A percentile compares a stretch with the other conserved stretches of the same genome.
Evolutionary conservation across 1,284 basidiomycete genomes (phyloP).

Genomic region (Gomphus sp.): DNA sequence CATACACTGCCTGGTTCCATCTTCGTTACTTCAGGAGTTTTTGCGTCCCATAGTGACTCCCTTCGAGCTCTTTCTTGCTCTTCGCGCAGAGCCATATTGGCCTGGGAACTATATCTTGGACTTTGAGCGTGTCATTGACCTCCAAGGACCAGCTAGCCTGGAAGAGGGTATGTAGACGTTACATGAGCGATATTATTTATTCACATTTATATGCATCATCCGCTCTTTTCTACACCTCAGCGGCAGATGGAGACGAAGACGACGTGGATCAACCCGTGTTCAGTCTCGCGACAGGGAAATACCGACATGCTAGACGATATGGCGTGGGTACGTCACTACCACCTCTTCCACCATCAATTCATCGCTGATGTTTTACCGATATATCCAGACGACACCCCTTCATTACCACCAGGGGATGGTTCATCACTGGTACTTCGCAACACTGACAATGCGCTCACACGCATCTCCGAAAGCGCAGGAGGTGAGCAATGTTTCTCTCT

Average conservation of each 20-base stretch:
- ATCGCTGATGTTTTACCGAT: neutral
- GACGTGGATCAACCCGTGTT: slow-evolving; percentile 70
- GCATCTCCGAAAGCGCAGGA: slow-evolving; percentile 59
- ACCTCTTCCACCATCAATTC: neutral
- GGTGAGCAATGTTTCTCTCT: too few relatives aligned
- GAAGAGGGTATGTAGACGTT: neutral
- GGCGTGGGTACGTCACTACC: slow-evolving; percentile 20
- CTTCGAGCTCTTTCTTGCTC: slow-evolving; percentile 82
- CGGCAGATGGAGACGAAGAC: slow-evolving; percentile 21
- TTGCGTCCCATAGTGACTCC: slow-evolving; percentile 89
- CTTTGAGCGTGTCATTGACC: slow-evolving; percentile 61
- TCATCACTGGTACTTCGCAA: slow-evolving; percentile 28
- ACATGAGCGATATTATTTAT: neutral
- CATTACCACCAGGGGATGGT: slow-evolving; percentile 2
- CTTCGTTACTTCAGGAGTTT: slow-evolving; percentile 79
- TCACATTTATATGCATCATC: neutral
- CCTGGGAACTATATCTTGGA: slow-evolving; percentile 76
- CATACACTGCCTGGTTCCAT: too few relatives aligned
- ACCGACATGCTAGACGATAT: slow-evolving; percentile 70
- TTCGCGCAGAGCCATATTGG: slow-evolving; percentile 65
- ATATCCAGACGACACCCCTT: slow-evolving; percentile 10
- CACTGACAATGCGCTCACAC: slow-evolving; percentile 49
- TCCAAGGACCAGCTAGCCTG: slow-evolving; percentile 14
- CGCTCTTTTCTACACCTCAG: neutral
- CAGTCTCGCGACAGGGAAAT: slow-evolving; percentile 82